Percentiles rank a stretch among this genome's conserved stretches.
Conservation (phyloP, 345 rosid species). For the Adansonia digitata region DNA sequence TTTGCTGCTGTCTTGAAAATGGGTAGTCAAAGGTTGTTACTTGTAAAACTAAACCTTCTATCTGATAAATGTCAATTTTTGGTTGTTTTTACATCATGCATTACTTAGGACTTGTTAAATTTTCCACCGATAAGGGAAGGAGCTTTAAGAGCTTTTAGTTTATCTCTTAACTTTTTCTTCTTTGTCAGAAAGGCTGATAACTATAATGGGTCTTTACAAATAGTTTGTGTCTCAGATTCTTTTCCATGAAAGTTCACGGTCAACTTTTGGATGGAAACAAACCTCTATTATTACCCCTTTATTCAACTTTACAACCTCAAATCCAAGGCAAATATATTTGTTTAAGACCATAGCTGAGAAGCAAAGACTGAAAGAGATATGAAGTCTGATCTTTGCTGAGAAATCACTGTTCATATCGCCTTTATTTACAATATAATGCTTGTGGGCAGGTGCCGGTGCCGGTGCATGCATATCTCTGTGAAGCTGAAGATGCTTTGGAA, state of each 20-base stretch:
- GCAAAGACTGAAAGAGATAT: conserved; percentile 9
- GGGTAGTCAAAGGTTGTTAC: background rate
- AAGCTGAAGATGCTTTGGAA: too few species aligned
- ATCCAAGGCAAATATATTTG: too few species aligned
- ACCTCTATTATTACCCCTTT: conserved; percentile 9
- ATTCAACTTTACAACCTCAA: conserved; percentile 16
- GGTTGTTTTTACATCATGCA: conserved; percentile 1
- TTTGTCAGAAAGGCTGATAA: conserved; percentile 23
- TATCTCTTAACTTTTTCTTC: too few species aligned
- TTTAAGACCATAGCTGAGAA: background rate
- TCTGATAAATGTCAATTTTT: background rate
- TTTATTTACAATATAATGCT: too few species aligned
- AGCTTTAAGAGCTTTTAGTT: too few species aligned
- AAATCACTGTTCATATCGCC: too few species aligned
- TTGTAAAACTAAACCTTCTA: background rate
- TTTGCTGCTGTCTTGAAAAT: background rate
- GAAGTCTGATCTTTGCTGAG: too few species aligned
- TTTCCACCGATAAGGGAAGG: too few species aligned
- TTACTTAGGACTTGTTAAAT: too few species aligned
- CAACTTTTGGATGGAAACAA: conserved; percentile 15
- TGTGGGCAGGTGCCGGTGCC: too few species aligned
- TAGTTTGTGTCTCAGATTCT: conserved; percentile 13
- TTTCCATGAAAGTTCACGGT: conserved; percentile 15
- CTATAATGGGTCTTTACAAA: conserved; percentile 17
- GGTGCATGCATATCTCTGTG: too few species aligned